Evolutionary conservation across 257 asterid genomes (phyloP).

Genomic region (Nicotiana knightiana): DNA sequence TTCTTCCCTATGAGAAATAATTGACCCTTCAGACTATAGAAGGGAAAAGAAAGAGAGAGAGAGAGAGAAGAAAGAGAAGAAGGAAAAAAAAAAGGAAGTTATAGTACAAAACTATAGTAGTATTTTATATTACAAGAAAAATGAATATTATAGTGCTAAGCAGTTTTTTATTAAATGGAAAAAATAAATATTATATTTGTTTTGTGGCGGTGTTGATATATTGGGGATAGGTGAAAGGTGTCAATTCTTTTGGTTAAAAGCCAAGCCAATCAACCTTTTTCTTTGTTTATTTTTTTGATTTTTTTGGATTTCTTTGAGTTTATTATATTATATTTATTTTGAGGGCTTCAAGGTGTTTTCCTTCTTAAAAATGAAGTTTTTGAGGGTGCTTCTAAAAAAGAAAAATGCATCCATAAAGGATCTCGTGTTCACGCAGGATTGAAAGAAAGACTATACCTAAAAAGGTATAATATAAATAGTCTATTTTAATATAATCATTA

Average conservation of each 20-base stretch:
- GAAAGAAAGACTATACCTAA: too few relatives aligned
- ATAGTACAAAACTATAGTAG: neutral
- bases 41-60: neutral
- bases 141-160: neutral
- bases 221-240: slow-evolving; percentile 21
- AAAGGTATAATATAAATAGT: too few relatives aligned
- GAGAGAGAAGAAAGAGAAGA: neutral
- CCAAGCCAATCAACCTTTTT: neutral
- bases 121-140: neutral
- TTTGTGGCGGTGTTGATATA: neutral
- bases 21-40: slow-evolving; percentile 21
- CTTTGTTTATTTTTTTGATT: neutral
- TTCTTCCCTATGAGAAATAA: slow-evolving; percentile 16
- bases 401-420: too few relatives aligned
- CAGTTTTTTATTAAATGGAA: neutral
- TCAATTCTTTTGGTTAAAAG: neutral
- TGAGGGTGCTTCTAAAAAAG: too few relatives aligned
- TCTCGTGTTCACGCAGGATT: too few relatives aligned
- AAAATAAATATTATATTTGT: neutral
- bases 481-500: too few relatives aligned
- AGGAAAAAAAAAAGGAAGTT: neutral
- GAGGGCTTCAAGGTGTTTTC: too few relatives aligned
- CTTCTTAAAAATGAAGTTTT: too few relatives aligned
- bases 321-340: too few relatives aligned
- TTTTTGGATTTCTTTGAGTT: too few relatives aligned